Base-by-base conservation (phyloP, 1,284 basidiomycete species). In the Tremellales sp. region DNA sequence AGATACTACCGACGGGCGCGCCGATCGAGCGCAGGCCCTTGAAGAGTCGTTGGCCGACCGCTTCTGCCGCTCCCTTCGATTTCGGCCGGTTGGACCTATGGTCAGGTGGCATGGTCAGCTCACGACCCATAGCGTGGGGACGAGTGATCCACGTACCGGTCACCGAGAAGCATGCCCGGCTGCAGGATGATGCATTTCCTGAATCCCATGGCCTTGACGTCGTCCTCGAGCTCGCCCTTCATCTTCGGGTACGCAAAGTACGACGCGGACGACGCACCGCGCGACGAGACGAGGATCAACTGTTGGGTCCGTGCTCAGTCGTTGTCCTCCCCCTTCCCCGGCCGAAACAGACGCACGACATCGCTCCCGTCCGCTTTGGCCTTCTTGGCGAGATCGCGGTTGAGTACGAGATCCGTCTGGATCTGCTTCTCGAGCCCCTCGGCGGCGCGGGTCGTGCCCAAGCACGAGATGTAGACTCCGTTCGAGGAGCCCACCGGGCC, bases 171-270 rank as follows among this genome's bases (percentile, higher is more conserved):
- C 4, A 61, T 24, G 12, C 58, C 71, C 0, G 71, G 71, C 8
- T 58, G 60, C 1, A 72, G 60, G 43, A 72, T 70, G 47, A 70
- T 46, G 21, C 56, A 60, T 14, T 53, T 51, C 16, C 56, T 47
- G 42, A 70, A 72, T n/a, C 48, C 55, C 43, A 71, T 55, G 0
- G 12, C 50, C 37, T 65, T 62, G 24, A 71, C 50, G 26, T 46
- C 56, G 14, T 70, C 67, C 44, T 72, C 67, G 38, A 72, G 53
- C 47, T 63, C 40, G 32, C 68, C 70, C 56, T 71, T 71, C 58
- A 70, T 66, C 24, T 43, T 22, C 2, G 56, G 40, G 48, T 72
- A 72, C 8, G 60, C 56, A 22, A 61, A 56, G 42, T 43, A 51
- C 9, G 60, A 61, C 3, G 26, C 36, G 9, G 62, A 27, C 31